Percentiles rank a stretch among this genome's conserved stretches.
Conservation (phyloP, 192 early-diverging fungal genomes). For the Paraglomus occultum region DNA sequence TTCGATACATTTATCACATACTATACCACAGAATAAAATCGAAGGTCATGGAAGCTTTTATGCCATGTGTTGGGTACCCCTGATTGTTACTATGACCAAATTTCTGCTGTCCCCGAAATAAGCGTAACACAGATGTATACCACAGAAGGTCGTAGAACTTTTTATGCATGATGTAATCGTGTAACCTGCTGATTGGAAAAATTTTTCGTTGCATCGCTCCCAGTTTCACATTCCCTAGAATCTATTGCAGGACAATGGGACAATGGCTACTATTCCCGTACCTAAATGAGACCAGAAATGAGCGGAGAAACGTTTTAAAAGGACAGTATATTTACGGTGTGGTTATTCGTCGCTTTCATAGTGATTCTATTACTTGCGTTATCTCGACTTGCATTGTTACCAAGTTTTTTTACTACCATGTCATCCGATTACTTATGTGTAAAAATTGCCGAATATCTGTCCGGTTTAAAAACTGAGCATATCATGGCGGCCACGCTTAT, state of each 20-base stretch:
- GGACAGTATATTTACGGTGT: conserved; percentile 18
- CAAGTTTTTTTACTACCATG: too few species aligned
- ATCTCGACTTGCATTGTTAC: too few species aligned
- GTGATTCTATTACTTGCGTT: too few species aligned
- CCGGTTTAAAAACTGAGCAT: neutral
- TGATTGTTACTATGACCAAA: too few species aligned
- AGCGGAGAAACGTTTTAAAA: conserved; percentile 18
- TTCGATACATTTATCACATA: conserved; percentile 2
- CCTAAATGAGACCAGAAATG: conserved; percentile 19
- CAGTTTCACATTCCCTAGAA: too few species aligned
- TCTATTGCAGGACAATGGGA: too few species aligned
- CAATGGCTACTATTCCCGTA: conserved; percentile 17
- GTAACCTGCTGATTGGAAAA: too few species aligned
- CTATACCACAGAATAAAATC: conserved; percentile 11
- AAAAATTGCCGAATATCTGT: conserved; percentile 1
- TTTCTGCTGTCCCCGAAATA: too few species aligned
- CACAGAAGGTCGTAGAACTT: too few species aligned
- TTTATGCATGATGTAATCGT: neutral
- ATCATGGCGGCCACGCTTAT: neutral
- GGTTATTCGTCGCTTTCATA: conserved; percentile 16
- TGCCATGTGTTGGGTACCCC: too few species aligned
- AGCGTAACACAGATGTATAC: too few species aligned
- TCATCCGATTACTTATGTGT: neutral
- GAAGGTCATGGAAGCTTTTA: conserved; percentile 19
- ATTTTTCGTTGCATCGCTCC: too few species aligned